A percentile compares a stretch with the other conserved stretches of the same genome.
Evolutionary conservation across 345 rosid genomes (phyloP).

Genomic region (Zanthoxylum bungeanum): DNA sequence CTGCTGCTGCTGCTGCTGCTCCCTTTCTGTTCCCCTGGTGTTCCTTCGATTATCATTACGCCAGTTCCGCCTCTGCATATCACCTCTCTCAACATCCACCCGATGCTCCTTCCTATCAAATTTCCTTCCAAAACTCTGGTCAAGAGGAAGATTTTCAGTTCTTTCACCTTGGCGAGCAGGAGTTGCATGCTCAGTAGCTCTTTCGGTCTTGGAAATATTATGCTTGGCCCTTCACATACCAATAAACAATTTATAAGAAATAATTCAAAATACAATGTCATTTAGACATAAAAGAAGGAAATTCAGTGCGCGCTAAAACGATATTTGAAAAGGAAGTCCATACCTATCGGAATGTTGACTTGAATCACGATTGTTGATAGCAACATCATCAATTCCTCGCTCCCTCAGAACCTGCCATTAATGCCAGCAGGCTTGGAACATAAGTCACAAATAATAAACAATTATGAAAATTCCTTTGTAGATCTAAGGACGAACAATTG

Average conservation of each 20-base stretch:
- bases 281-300: not conserved
- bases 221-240: conserved; percentile 41
- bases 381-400: conserved; percentile 53
- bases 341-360: conserved; percentile 60
- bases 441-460: not conserved
- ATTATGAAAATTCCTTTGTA: not conserved
- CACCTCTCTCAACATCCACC: conserved; percentile 44
- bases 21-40: conserved; percentile 40
- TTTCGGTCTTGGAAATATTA: conserved; percentile 35
- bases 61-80: conserved; percentile 58
- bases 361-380: conserved; percentile 33
- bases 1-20: too few species aligned
- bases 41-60: conserved; percentile 50
- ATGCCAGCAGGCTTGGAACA: not conserved
- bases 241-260: not conserved
- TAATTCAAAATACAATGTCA: not conserved
- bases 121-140: conserved; percentile 45
- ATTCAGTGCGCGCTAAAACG: not conserved
- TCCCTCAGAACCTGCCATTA: conserved; percentile 64
- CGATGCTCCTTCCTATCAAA: conserved; percentile 51
- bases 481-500: not conserved
- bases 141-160: conserved; percentile 35
- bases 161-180: conserved; percentile 32
- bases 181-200: conserved; percentile 40
- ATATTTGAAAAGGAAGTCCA: not conserved